Conservation (phyloP, 106 monocot genomes). For the Dendrobium chrysotoxum region DNA sequence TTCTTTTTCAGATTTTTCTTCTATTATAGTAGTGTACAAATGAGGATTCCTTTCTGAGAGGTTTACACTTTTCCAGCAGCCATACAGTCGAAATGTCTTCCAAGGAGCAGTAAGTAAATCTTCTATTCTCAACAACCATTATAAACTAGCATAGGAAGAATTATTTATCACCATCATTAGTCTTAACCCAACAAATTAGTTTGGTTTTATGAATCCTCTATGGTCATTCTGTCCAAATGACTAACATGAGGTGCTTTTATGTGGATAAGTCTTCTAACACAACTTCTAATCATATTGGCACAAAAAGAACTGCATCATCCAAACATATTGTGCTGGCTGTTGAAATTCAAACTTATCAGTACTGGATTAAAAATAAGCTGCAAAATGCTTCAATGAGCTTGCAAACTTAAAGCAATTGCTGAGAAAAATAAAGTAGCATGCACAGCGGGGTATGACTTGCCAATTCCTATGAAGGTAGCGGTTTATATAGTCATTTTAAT, state of each 20-base stretch:
- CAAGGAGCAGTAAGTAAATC: slow-evolving; percentile 9
- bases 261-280: not conserved
- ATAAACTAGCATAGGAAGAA: not conserved
- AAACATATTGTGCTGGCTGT: not conserved
- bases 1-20: not conserved
- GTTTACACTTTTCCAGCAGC: not conserved
- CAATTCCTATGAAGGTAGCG: not conserved
- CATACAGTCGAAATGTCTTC: not conserved
- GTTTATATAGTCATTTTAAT: not conserved
- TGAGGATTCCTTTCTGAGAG: slow-evolving; percentile 3
- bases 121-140: not conserved
- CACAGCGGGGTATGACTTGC: not conserved
- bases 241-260: not conserved
- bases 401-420: not conserved
- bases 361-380: not conserved
- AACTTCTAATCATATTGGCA: not conserved
- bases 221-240: not conserved
- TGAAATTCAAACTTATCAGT: not conserved
- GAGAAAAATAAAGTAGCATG: not conserved
- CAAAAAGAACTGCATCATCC: not conserved
- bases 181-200: not conserved
- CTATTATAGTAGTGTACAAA: not conserved
- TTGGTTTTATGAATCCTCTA: not conserved
- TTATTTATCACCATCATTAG: not conserved
- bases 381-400: not conserved